Evolutionary conservation across 73 alveolate genomes (phyloP).

Genomic region (Blepharisma japonicum): DNA sequence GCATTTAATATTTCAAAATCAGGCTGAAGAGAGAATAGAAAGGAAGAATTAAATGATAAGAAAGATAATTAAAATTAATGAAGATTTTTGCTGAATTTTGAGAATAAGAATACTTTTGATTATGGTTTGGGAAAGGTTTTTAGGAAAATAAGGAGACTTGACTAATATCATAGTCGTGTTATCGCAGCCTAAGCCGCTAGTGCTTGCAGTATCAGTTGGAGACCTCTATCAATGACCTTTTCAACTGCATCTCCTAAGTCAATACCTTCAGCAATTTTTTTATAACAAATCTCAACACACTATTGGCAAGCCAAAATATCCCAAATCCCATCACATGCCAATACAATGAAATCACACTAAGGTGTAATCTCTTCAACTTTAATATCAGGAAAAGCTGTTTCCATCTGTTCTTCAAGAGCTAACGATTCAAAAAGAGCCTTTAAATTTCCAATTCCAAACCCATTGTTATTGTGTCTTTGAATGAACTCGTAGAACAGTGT

Average conservation of each 20-base stretch:
- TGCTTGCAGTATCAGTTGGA: conserved; percentile 42
- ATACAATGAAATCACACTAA: conserved; percentile 40
- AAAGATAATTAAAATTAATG: no score
- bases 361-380: conserved; percentile 45
- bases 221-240: conserved; percentile 50
- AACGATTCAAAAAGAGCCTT: conserved; percentile 64
- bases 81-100: no score
- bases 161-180: conserved; percentile 72
- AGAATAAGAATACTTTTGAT: no score
- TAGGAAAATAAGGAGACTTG: neutral
- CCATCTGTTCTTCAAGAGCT: conserved; percentile 82
- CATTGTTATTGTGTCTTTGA: conserved; percentile 59
- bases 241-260: no score
- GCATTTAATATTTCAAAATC: no score
- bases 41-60: no score
- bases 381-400: conserved; percentile 82
- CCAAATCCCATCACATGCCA: no score
- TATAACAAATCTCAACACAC: no score
- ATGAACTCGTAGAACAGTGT: conserved; percentile 75
- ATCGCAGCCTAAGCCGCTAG: conserved; percentile 75
- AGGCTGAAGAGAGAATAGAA: no score
- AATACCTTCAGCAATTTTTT: no score
- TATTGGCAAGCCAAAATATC: no score
- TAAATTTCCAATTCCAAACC: conserved; percentile 77
- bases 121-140: no score